These are phyloP conservation scores for Furcasterigmium sp. DNA, from an alignment of 2,329 filamentous ascomycete species.

Conservation along the genomic window DNA sequence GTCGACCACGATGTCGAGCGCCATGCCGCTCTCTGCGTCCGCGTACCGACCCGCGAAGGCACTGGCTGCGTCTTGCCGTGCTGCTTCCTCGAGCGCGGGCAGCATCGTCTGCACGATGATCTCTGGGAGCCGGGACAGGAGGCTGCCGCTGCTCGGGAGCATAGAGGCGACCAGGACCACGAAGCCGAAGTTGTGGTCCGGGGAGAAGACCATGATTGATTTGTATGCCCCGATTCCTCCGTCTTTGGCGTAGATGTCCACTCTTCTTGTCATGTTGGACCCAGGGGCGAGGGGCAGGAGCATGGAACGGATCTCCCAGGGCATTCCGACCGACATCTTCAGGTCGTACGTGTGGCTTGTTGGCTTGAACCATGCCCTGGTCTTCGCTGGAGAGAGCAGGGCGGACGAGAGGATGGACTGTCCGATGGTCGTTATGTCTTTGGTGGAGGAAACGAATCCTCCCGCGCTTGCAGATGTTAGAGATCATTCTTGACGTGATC, in stretches of 20 bases:
- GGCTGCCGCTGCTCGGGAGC: not conserved
- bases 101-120: constrained; percentile 9
- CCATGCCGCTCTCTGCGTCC: not conserved
- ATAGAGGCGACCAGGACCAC: constrained; percentile 19
- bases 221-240: constrained; percentile 20
- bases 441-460: constrained; percentile 6
- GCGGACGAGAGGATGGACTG: constrained; percentile 14
- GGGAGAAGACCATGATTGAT: constrained; percentile 14
- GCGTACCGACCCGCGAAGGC: constrained; percentile 12
- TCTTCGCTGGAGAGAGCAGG: constrained; percentile 6
- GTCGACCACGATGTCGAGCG: not conserved
- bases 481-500: not conserved
- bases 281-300: constrained; percentile 7
- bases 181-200: constrained; percentile 17
- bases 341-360: constrained; percentile 9
- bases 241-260: constrained; percentile 20
- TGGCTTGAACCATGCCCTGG: constrained; percentile 15
- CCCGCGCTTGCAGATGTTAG: constrained; percentile 6
- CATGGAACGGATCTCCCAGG: constrained; percentile 15
- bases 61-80: constrained; percentile 11
- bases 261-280: constrained; percentile 18
- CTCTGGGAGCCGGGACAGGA: constrained; percentile 9
- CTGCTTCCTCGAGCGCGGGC: constrained; percentile 16
- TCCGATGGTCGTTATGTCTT: constrained; percentile 10
- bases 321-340: constrained; percentile 9